These are phyloP conservation scores for Cnidoscolus chayamansa DNA, from an alignment of 441 rosid species.

Conservation along the genomic window DNA sequence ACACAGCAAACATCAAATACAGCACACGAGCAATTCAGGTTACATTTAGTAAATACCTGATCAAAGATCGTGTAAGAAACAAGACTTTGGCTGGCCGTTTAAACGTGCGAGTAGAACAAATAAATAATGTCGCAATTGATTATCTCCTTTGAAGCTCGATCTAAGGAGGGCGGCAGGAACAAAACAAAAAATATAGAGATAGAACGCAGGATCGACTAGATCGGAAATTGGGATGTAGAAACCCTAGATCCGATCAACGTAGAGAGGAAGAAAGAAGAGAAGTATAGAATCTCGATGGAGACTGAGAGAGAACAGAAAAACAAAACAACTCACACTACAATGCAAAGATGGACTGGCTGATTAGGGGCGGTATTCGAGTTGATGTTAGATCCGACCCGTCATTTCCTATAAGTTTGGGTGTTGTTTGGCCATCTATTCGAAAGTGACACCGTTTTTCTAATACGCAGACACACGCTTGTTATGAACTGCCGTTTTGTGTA, in stretches of 20 bases:
- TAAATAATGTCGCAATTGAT: background rate
- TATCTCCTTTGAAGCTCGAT: background rate
- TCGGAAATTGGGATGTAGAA: background rate
- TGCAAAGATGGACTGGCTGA: background rate
- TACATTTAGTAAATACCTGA: background rate
- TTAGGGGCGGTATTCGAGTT: background rate
- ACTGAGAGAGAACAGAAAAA: background rate
- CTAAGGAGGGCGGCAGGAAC: background rate
- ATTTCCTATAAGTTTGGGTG: no score
- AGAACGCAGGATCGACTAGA: background rate
- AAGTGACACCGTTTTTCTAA: no score
- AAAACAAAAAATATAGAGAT: background rate
- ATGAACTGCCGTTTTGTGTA: no score
- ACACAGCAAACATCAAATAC: no score
- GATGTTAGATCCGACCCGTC: constrained; percentile 8
- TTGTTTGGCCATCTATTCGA: no score
- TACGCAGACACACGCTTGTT: no score
- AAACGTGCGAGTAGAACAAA: background rate
- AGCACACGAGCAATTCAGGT: no score
- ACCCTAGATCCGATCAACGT: background rate
- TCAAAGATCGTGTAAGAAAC: background rate
- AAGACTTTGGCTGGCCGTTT: background rate
- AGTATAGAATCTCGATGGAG: background rate
- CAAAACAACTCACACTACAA: background rate
- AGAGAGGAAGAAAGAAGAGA: background rate